Percentiles rank a stretch among this genome's conserved stretches.
Evolutionary conservation across 495 filamentous ascomycete species (phyloP).

Genomic region (Friedmanniomyces simplex): DNA sequence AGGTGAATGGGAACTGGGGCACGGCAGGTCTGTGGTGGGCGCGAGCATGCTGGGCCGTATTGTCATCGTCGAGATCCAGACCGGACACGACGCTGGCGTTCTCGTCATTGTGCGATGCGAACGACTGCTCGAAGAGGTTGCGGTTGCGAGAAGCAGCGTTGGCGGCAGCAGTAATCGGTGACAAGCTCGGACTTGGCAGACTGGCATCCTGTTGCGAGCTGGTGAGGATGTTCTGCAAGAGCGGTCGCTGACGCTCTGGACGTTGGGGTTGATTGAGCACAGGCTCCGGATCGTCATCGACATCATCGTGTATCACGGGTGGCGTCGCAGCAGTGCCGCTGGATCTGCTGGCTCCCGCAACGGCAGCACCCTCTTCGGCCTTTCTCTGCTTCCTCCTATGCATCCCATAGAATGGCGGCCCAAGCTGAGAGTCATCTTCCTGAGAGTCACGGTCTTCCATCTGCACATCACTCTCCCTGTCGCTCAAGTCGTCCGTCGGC

Average conservation of each 20-base stretch:
- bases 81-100: constrained; percentile 26
- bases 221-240: constrained; percentile 42
- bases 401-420: constrained; percentile 14
- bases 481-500: neutral
- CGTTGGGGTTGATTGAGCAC: neutral
- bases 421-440: constrained; percentile 18
- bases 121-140: constrained; percentile 18
- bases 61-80: constrained; percentile 13
- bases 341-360: constrained; percentile 2
- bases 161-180: constrained; percentile 76
- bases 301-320: neutral
- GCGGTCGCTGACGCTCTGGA: constrained; percentile 8
- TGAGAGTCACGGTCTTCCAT: constrained; percentile 10
- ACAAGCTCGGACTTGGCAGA: constrained; percentile 87
- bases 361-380: constrained; percentile 1
- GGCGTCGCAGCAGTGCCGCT: neutral
- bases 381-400: constrained; percentile 5
- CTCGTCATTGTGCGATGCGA: constrained; percentile 16
- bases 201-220: constrained; percentile 72
- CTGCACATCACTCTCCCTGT: constrained; percentile 3
- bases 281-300: neutral
- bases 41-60: neutral
- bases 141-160: constrained; percentile 35
- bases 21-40: neutral
- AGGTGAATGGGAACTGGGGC: neutral